These are phyloP conservation scores for Irpex rosettiformis DNA, from an alignment of 1,284 basidiomycete genomes.

Conservation along the genomic window DNA sequence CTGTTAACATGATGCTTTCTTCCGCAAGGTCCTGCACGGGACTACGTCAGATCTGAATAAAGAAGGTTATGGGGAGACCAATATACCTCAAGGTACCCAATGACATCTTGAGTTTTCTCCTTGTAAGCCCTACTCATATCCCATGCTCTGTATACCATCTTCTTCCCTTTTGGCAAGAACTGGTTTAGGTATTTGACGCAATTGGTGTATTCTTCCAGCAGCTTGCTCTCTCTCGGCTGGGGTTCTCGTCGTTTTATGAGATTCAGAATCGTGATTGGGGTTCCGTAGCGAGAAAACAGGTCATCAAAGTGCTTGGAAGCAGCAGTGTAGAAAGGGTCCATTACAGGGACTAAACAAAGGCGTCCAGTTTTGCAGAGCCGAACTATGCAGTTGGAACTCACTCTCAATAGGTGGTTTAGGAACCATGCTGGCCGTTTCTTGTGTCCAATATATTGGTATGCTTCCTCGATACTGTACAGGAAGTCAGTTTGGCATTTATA, in stretches of 20 bases:
- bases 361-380: background rate
- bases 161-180: slow-evolving; percentile 83
- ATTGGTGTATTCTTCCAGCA: slow-evolving; percentile 88
- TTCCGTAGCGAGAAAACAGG: slow-evolving; percentile 87
- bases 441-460: slow-evolving; percentile 96
- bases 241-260: slow-evolving; percentile 87
- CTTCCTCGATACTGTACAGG: slow-evolving; percentile 80
- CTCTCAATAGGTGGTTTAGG: slow-evolving; percentile 95
- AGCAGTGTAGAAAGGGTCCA: slow-evolving; percentile 94
- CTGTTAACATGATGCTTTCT: slow-evolving; percentile 87
- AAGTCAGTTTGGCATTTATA: background rate
- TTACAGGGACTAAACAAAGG: slow-evolving; percentile 72
- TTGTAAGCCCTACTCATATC: slow-evolving; percentile 95
- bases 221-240: slow-evolving; percentile 88
- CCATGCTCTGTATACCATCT: slow-evolving; percentile 93
- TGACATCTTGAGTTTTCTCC: slow-evolving; percentile 93
- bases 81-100: slow-evolving; percentile 84
- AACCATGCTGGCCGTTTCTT: slow-evolving; percentile 88
- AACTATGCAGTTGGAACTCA: slow-evolving; percentile 35
- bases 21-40: slow-evolving; percentile 92
- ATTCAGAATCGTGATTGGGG: slow-evolving; percentile 92
- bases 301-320: slow-evolving; percentile 94
- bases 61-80: no score
- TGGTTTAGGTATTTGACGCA: slow-evolving; percentile 95
- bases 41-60: no score